A percentile compares a stretch with the other conserved stretches of the same genome.
Conservation (phyloP, 1,284 basidiomycete species). For the Vanrija sp. region DNA sequence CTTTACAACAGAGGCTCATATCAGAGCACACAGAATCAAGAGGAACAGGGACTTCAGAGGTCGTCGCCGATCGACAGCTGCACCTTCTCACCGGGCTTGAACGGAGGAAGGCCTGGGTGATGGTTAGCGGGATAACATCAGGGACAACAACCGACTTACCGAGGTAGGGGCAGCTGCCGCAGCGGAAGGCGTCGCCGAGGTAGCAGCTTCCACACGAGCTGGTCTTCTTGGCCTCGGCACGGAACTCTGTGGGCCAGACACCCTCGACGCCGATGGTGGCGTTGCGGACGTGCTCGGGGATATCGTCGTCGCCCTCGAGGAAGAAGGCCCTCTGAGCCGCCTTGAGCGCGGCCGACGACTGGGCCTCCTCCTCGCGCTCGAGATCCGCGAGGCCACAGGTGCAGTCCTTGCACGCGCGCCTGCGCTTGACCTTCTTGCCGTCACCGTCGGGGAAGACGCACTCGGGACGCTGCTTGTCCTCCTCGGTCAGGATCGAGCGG, state of each 20-base stretch:
- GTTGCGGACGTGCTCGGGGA: conserved; percentile 36
- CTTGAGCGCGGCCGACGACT: conserved; percentile 44
- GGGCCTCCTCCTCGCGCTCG: conserved; percentile 68
- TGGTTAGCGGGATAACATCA: background rate
- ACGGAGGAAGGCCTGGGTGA: conserved; percentile 76
- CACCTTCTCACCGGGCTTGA: conserved; percentile 97
- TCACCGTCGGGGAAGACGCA: conserved; percentile 43
- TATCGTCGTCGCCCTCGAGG: conserved; percentile 49
- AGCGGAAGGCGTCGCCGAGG: conserved; percentile 95
- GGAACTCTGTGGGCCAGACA: conserved; percentile 55
- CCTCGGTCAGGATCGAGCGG: conserved; percentile 52
- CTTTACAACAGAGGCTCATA: no score
- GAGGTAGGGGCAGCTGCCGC: conserved; percentile 89
- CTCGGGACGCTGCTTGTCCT: conserved; percentile 52
- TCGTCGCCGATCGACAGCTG: conserved; percentile 77
- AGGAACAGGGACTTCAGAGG: conserved; percentile 53
- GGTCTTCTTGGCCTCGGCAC: conserved; percentile 65
- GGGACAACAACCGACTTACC: conserved; percentile 57
- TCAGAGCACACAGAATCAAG: no score
- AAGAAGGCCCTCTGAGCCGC: conserved; percentile 42
- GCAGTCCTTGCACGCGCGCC: conserved; percentile 85
- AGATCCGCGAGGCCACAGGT: conserved; percentile 89
- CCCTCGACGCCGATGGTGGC: conserved; percentile 44
- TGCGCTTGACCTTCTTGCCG: conserved; percentile 48
- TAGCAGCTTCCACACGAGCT: conserved; percentile 98